These are phyloP conservation scores for Colletotrichum sp. DNA, from an alignment of 2,329 filamentous ascomycete species.

Conservation along the genomic window DNA sequence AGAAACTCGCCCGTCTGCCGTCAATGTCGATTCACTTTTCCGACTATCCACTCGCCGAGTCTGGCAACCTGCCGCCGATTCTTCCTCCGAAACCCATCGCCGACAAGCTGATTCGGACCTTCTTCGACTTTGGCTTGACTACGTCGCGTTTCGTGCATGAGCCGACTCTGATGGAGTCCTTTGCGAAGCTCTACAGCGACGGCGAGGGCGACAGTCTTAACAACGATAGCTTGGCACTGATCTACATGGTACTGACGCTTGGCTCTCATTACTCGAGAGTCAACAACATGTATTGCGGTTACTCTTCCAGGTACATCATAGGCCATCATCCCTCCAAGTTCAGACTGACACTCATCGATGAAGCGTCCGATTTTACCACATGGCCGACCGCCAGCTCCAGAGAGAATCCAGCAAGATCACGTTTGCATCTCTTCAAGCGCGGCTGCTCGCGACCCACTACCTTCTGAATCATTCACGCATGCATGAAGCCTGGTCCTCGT, in stretches of 20 bases:
- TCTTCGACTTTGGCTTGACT: background rate
- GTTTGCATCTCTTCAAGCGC: background rate
- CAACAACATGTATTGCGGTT: background rate
- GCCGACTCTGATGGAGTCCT: background rate
- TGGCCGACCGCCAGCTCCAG: background rate
- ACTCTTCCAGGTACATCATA: background rate
- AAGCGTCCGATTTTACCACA: background rate
- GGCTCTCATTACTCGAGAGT: background rate
- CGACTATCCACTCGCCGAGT: background rate
- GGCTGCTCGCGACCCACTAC: background rate
- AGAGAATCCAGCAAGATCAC: background rate
- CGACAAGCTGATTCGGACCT: background rate
- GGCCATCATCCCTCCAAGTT: background rate
- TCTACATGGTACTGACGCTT: background rate
- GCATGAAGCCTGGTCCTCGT: background rate
- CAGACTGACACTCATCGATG: fast-evolving
- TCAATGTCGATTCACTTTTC: background rate
- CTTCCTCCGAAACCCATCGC: background rate
- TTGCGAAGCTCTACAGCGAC: background rate
- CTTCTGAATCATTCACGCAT: background rate
- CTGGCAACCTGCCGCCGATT: background rate
- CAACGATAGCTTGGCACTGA: background rate
- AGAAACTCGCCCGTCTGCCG: background rate
- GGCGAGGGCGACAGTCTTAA: background rate
- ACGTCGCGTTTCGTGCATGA: background rate